Evolutionary conservation across 805 yeast genomes (phyloP), one percentile per base, ranked within the genome.

Genomic region (Maudiozyma turicensis): DNA sequence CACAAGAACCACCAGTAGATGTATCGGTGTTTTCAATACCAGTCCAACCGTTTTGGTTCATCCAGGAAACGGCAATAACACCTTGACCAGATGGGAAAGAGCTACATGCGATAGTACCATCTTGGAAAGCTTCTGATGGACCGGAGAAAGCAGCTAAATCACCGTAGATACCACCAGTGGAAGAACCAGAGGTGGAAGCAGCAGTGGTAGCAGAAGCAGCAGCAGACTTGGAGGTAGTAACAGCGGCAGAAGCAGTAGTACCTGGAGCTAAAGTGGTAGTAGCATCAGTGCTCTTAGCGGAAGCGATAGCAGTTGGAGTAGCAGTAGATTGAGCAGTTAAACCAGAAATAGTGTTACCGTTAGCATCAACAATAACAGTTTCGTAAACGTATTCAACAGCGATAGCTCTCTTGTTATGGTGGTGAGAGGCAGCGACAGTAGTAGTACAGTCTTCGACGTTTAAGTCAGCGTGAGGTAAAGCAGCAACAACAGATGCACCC

Each of bases 81-180:
- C 90, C 90, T 63, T 82, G 77, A 50, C 86, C 87, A 15, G 80
- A 68, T 64, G 90, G 91, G 76, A 86, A 82, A 34, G 73, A 69
- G 51, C 75, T 70, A 74, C 95, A 86, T 42, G 75, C 61, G 64
- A 81, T 71, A 49, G 78, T 77, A 66, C 93, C 95, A 63, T 86
- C 95, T 51, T 61, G 56, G 58, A 93, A 91, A 45, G 71, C 69
- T 45, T 67, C 72, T 50, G 75, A 56, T 60, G 96, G 93, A 58
- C 66, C 72, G 9, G 70, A 57, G 71, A 72, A 86, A 52, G 75
- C 68, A 39, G 72, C 51, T 57, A 88, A 77, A 65, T 81, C 88
- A 62, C 93, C 95, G 29, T 63, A 54, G 51, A 67, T 65, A 50
- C 65, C 60, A 48, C 63, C 70, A 31, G 73, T 57, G 34, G 72